Percentiles rank a stretch among this genome's conserved stretches.
phyloP scores from a whole-genome alignment of 1,284 basidiomycete genomes.

The Nidula niveotomentosa region DNA sequence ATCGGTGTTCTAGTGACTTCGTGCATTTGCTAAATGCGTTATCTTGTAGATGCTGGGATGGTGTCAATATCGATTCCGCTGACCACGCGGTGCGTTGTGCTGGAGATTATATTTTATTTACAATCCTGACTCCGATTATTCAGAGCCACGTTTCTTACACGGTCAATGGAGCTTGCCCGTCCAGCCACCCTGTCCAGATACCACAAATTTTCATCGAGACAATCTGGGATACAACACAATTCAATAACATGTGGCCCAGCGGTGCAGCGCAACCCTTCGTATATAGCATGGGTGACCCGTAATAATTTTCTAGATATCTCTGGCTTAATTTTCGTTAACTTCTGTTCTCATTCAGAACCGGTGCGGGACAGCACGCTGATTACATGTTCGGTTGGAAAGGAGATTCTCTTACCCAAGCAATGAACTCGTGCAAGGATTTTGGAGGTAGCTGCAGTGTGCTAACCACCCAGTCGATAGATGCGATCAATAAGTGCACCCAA shows the following conservation, averaged over 20 bases:
- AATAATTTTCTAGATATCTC: slow-evolving; percentile 4
- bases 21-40: not conserved
- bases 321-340: not conserved
- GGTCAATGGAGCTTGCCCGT: slow-evolving; percentile 16
- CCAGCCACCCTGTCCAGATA: slow-evolving; percentile 19
- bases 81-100: slow-evolving; percentile 15
- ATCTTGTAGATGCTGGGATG: slow-evolving; percentile 17
- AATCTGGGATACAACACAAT: slow-evolving; percentile 19
- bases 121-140: not conserved
- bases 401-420: slow-evolving; percentile 12
- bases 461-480: slow-evolving; percentile 7
- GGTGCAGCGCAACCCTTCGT: slow-evolving; percentile 20
- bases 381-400: slow-evolving; percentile 17
- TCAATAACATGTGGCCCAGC: slow-evolving; percentile 15
- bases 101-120: not conserved
- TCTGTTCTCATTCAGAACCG: slow-evolving; percentile 5
- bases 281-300: slow-evolving; percentile 20
- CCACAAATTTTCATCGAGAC: slow-evolving; percentile 21
- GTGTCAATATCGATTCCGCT: slow-evolving; percentile 19
- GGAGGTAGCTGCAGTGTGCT: slow-evolving; percentile 11
- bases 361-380: slow-evolving; percentile 16
- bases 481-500: slow-evolving; percentile 15
- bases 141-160: slow-evolving; percentile 19
- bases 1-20: not conserved
- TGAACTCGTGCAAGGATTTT: slow-evolving; percentile 14